Conservation (phyloP, 441 rosid genomes). For the Jatropha podagrica region DNA sequence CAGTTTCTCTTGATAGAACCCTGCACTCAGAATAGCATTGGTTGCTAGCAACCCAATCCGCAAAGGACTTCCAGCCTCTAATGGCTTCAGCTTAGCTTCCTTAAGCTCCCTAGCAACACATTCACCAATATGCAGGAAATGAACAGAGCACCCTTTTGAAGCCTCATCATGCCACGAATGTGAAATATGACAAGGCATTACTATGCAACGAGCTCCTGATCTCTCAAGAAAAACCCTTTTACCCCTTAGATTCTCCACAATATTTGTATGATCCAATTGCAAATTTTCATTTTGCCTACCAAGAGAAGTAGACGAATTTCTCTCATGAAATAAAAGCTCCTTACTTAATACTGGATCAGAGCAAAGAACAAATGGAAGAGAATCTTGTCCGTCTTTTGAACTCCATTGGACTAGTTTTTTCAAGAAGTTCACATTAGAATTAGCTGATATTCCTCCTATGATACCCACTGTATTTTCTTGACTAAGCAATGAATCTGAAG, state of each 20-base stretch:
- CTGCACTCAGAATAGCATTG: conserved; percentile 46
- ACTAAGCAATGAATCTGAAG: conserved; percentile 40
- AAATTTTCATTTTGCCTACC: conserved; percentile 27
- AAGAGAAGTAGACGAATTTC: conserved; percentile 33
- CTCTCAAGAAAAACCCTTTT: conserved; percentile 65
- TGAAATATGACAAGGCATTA: conserved; percentile 73
- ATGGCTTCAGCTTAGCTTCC: conserved; percentile 69
- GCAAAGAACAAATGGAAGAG: conserved; percentile 60
- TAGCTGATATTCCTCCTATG: conserved; percentile 63
- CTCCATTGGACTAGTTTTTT: conserved; percentile 59
- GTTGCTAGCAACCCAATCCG: conserved; percentile 62
- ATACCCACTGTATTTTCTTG: conserved; percentile 63
- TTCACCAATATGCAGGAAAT: conserved; percentile 63
- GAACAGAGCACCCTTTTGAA: conserved; percentile 54
- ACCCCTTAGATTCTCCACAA: conserved; percentile 47
- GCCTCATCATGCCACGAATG: conserved; percentile 73
- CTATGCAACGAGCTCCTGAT: conserved; percentile 66
- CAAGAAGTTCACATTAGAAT: conserved; percentile 52
- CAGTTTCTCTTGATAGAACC: conserved; percentile 67
- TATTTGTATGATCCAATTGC: conserved; percentile 29
- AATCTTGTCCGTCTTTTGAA: conserved; percentile 43
- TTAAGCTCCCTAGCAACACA: conserved; percentile 70
- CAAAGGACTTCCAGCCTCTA: conserved; percentile 66
- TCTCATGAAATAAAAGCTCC: conserved; percentile 47
- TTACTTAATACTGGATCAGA: conserved; percentile 61